A percentile compares a stretch with the other conserved stretches of the same genome.
Evolutionary conservation across 2,329 filamentous ascomycete genomes (phyloP).

Genomic region (Cryphonectria naterciae): DNA sequence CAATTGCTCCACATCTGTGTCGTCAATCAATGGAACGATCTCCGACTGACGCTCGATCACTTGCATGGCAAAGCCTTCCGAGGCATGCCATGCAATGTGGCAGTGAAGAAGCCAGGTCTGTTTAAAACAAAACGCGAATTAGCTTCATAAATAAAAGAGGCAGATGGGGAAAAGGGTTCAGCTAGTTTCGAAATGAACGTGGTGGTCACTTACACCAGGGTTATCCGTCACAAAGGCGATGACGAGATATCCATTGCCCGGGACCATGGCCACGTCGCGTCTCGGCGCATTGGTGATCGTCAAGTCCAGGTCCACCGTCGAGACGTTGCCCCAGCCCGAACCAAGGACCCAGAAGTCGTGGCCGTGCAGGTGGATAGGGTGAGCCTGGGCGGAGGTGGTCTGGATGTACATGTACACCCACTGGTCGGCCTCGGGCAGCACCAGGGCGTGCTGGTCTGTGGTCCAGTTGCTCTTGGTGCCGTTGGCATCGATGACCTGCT

Average conservation of each 20-base stretch:
- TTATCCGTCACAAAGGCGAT: conserved; percentile 15
- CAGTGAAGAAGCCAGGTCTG: conserved; percentile 13
- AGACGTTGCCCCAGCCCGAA: conserved; percentile 9
- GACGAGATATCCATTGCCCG: conserved; percentile 10
- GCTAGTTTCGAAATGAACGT: not conserved
- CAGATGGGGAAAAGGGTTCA: too few species aligned
- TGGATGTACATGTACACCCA: conserved; percentile 13
- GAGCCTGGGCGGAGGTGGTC: not conserved
- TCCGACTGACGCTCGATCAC: conserved; percentile 8
- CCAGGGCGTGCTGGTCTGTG: not conserved
- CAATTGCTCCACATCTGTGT: not conserved
- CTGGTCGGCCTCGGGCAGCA: conserved; percentile 9
- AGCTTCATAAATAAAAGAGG: not conserved
- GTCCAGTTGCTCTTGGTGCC: conserved; percentile 12
- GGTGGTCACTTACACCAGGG: conserved; percentile 16
- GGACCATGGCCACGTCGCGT: conserved; percentile 17
- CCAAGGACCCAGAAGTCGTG: conserved; percentile 20
- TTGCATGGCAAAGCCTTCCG: conserved; percentile 13
- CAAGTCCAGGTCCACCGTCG: conserved; percentile 5
- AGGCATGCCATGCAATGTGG: conserved; percentile 21
- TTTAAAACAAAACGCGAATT: not conserved
- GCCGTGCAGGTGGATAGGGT: conserved; percentile 22
- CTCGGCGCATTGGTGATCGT: conserved; percentile 2
- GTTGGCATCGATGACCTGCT: not conserved
- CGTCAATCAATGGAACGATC: conserved; percentile 2